Base-by-base conservation (phyloP, 2,329 filamentous ascomycete genomes). In the Alternaria infectoria region DNA sequence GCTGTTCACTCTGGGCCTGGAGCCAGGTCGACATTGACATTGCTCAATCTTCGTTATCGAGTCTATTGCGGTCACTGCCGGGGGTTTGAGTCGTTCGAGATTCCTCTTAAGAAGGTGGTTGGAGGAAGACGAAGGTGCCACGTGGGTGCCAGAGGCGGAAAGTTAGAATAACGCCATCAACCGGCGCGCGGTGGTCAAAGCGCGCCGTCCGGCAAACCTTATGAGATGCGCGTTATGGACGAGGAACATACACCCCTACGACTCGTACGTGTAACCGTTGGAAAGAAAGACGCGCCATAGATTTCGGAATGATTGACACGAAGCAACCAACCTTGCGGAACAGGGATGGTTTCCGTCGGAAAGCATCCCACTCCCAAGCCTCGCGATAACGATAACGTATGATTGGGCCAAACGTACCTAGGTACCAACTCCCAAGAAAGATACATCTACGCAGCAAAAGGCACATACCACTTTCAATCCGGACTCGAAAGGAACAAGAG, bases 261-360 rank as follows among this genome's bases (percentile, higher is more conserved):
- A 21, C 1, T 5, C 13, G 2, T 15, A 23, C 21, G 19, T 36
- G 19, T 40, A 21, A 15, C 49, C 13, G 2, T 9, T 19, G 19
- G 6, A 40, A 5, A 40, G 4, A 36, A n/a, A 19, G 8, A 32
- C 2, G 21, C 1, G 12, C 26, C 8, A n/a, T 30, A 6, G 49
- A 40, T 19, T 2, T 32, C 30, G 19, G 28, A 32, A 52, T n/a
- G 30, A 40, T 8, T 2, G 30, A 52, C 40, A 40, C 30, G 28
- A 52, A 52, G 19, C 19, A 36, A 32, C 19, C 28, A 23, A 25
- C 13, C 9, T 36, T 25, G 9, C 19, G 13, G 13, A 23, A 28
- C 49, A 52, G 30, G 52, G 52, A 43, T 57, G 45, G n/a, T 57
- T 57, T 43, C 55, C 55, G 55, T 43, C 55, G 55, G 55, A 30